Percentiles rank a stretch among this genome's conserved stretches.
Evolutionary conservation across 768 basidiomycete species (phyloP).

Genomic region (Termitomyces sp.): DNA sequence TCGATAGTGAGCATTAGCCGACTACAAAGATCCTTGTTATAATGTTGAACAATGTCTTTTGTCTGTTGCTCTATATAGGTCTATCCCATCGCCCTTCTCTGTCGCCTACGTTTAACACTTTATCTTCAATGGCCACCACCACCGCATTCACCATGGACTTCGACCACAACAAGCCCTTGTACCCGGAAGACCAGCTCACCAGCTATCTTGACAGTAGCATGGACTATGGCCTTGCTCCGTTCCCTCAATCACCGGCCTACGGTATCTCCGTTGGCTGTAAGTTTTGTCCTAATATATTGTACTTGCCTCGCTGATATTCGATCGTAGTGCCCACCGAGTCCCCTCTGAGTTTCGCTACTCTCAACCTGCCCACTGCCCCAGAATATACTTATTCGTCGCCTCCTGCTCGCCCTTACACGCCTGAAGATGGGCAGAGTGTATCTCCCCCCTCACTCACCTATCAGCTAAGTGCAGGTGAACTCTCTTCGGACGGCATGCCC

Average conservation of each 20-base stretch:
- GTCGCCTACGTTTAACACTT: background rate
- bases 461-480: slow-evolving; percentile 62
- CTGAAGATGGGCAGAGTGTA: slow-evolving; percentile 54
- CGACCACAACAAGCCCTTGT: slow-evolving; percentile 40
- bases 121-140: slow-evolving; percentile 16
- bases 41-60: slow-evolving; percentile 16
- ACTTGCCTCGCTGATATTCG: slow-evolving; percentile 9
- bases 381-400: slow-evolving; percentile 57
- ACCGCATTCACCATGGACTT: slow-evolving; percentile 39
- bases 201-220: slow-evolving; percentile 46
- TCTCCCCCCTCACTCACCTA: slow-evolving; percentile 68
- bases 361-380: slow-evolving; percentile 46
- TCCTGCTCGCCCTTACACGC: slow-evolving; percentile 64
- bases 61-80: slow-evolving; percentile 16
- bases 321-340: slow-evolving; percentile 48
- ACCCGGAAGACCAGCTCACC: slow-evolving; percentile 37
- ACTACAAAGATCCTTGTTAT: slow-evolving; percentile 23
- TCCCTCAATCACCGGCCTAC: slow-evolving; percentile 51
- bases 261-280: slow-evolving; percentile 61
- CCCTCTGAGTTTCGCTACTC: slow-evolving; percentile 57
- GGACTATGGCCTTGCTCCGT: slow-evolving; percentile 63
- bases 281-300: slow-evolving; percentile 21
- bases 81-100: slow-evolving; percentile 19
- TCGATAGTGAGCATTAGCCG: slow-evolving; percentile 17
- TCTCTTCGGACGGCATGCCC: slow-evolving; percentile 65